These are phyloP conservation scores for Withania somnifera DNA, from an alignment of 305 asterid species.

Conservation along the genomic window DNA sequence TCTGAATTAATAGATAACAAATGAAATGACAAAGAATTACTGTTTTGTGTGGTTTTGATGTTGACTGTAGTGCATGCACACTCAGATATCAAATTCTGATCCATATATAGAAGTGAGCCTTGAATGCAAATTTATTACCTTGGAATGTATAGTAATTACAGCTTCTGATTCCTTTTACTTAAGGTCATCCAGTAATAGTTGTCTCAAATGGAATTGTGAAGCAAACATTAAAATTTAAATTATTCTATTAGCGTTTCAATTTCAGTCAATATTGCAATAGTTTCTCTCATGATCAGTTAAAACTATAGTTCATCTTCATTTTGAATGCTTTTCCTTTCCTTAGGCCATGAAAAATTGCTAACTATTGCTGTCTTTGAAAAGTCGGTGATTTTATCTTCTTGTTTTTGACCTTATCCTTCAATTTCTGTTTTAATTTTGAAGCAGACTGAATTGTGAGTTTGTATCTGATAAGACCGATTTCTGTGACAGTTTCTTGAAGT, in stretches of 20 bases:
- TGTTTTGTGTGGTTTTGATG: not conserved
- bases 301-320: not conserved
- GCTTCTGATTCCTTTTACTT: not conserved
- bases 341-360: not conserved
- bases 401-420: not conserved
- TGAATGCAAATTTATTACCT: not conserved
- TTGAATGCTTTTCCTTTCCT: not conserved
- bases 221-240: not conserved
- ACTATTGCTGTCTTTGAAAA: not conserved
- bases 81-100: not conserved
- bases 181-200: not conserved
- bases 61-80: not conserved
- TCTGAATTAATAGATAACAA: not conserved
- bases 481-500: not conserved
- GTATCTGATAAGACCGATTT: not conserved
- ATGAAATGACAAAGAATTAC: not conserved
- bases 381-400: not conserved
- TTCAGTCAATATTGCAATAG: not conserved
- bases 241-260: not conserved
- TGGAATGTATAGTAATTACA: not conserved
- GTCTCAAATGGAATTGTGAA: not conserved
- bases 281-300: not conserved
- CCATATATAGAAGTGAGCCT: not conserved
- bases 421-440: not conserved
- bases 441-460: not conserved